Evolutionary conservation across 106 monocot species (phyloP).

Genomic region (Gastrodia elata): DNA sequence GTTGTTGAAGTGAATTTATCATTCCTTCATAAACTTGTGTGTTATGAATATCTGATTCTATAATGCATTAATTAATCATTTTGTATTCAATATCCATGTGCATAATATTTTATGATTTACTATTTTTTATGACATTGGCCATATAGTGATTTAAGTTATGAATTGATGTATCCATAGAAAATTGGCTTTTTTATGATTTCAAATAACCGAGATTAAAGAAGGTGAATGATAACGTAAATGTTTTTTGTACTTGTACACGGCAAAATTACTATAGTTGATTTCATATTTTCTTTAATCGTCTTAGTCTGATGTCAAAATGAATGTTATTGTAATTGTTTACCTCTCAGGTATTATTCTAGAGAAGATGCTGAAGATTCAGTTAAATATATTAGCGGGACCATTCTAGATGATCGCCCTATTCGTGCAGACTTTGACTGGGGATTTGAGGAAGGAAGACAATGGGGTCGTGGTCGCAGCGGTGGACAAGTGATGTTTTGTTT

Average conservation of each 20-base stretch:
- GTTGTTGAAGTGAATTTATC: background rate
- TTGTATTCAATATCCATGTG: background rate
- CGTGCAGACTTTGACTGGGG: slow-evolving; percentile 99
- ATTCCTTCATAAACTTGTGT: background rate
- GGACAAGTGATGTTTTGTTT: slow-evolving; percentile 55
- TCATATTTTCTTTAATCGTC: background rate
- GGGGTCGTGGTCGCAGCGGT: slow-evolving; percentile 99
- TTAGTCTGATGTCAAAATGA: background rate
- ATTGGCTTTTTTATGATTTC: background rate
- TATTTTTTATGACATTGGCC: background rate
- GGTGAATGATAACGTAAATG: background rate
- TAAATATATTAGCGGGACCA: slow-evolving; percentile 95
- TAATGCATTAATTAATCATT: background rate
- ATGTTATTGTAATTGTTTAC: slow-evolving; percentile 10
- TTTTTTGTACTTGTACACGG: background rate
- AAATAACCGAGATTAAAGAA: background rate
- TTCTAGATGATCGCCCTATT: slow-evolving; percentile 96
- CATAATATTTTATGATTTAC: background rate
- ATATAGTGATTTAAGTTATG: background rate
- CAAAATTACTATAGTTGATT: background rate
- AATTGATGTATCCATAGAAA: background rate
- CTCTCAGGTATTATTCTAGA: slow-evolving; percentile 71
- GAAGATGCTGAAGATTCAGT: slow-evolving; percentile 93
- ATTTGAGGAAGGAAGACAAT: slow-evolving; percentile 96
- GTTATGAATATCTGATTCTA: background rate